phyloP scores from a whole-genome alignment of 306 rosid genomes.

The Cicer pinnatifidum region DNA sequence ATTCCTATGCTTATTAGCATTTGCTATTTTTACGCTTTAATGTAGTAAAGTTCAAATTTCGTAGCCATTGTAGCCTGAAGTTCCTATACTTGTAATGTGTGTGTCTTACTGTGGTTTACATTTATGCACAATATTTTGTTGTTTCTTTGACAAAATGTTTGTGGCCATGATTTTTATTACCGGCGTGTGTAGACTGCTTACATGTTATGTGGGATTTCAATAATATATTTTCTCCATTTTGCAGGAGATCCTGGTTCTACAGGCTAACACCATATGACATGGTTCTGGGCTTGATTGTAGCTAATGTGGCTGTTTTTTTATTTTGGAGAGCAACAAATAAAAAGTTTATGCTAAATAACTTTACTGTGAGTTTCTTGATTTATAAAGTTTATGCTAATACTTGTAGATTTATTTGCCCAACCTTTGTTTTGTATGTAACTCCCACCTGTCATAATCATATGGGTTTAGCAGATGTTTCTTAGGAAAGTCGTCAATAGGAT shows the following conservation, averaged over 20 bases:
- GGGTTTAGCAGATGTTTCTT: slow-evolving; percentile 20
- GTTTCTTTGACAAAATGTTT: slow-evolving; percentile 4
- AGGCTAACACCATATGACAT: slow-evolving; percentile 51
- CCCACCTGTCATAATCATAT: slow-evolving; percentile 13
- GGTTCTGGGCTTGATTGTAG: slow-evolving; percentile 74
- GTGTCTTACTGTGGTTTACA: background rate
- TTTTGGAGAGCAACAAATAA: slow-evolving; percentile 62
- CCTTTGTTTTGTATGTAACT: slow-evolving; percentile 38
- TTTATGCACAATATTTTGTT: slow-evolving; percentile 12
- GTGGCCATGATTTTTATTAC: background rate
- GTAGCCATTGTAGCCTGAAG: background rate
- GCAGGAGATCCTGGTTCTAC: slow-evolving; percentile 69
- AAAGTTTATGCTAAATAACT: slow-evolving; percentile 70
- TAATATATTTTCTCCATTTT: slow-evolving; percentile 47
- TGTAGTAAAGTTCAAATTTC: background rate
- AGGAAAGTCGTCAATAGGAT: background rate
- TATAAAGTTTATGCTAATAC: slow-evolving; percentile 41
- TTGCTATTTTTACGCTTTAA: background rate
- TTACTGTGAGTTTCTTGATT: slow-evolving; percentile 65
- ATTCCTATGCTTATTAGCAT: slow-evolving; percentile 6
- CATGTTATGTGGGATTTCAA: slow-evolving; percentile 13
- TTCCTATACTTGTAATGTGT: slow-evolving; percentile 3
- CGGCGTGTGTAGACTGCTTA: slow-evolving; percentile 4
- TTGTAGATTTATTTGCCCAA: slow-evolving; percentile 26
- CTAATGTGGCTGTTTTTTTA: slow-evolving; percentile 75